Base-by-base conservation (phyloP, 768 basidiomycete genomes). In the Collybiopsis confluens region DNA sequence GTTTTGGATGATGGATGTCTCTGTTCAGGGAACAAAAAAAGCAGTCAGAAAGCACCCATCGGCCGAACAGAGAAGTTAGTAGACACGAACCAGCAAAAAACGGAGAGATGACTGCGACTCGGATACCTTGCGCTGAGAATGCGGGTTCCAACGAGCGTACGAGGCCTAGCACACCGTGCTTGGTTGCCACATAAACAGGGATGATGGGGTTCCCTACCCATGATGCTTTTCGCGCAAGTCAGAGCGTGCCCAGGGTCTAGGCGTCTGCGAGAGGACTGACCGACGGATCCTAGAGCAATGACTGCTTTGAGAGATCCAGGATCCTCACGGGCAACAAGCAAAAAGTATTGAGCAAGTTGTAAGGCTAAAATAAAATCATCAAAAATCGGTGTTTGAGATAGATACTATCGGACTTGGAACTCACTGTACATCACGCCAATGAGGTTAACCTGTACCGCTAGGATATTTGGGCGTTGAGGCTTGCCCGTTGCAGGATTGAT, bases 261-360 rank as follows among this genome's bases (percentile, higher is more conserved):
- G n/a, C n/a, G n/a, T n/a, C n/a, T n/a, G n/a, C n/a, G 13, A 35
- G 20, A 4, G 18, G 13, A 52, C 53, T 16, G 27, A 68, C 68
- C 64, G 66, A 72, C 66, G 13, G 68, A 70, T 18, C 68, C 68
- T 5, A 69, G 59, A 9, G 70, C 37, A 6, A 69, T 59, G 45
- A 72, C 52, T 15, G 66, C 54, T 47, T 68, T 71, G 35, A 56
- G 60, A 10, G 27, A n/a, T 4, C n/a, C 20, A 6, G 8, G 18
- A 8, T 18, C 23, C 23, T 45, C 20, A 26, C 11, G 18, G 27
- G 11, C 5, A 10, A 28, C 10, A 52, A 33, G 18, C 13, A 54
- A 26, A 37, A 47, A 54, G 24, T 54, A 44, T 33, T 28, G 28
- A 11, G 52, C 52, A 26, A 54, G 35, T 15, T 54, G 33, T 3